Conservation (phyloP, 2,329 filamentous ascomycete species). For the Colletotrichum sublineola region DNA sequence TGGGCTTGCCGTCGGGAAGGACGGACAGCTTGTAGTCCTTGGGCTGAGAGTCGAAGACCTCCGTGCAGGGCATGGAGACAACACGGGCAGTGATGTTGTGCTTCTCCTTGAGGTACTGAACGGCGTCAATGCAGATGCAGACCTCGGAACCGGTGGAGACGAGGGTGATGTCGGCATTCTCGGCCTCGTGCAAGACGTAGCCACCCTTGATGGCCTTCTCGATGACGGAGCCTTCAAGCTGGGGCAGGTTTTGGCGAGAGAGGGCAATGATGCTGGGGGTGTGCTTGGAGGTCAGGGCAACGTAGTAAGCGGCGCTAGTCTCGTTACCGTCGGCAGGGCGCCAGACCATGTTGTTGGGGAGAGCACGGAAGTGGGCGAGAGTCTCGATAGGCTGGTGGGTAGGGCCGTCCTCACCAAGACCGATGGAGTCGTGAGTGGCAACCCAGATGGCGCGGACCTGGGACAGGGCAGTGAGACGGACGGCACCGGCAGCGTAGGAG, state of each 20-base stretch:
- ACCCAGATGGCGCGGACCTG: conserved; percentile 94
- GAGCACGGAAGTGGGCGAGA: conserved; percentile 96
- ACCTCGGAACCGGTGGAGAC: conserved; percentile 98
- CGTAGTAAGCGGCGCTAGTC: conserved; percentile 97
- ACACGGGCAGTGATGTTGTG: conserved; percentile 89
- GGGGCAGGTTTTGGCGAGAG: conserved; percentile 97
- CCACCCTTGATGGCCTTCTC: conserved; percentile 94
- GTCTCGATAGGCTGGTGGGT: conserved; percentile 99
- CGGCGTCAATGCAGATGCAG: conserved; percentile 90
- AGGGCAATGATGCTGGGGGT: conserved; percentile 95
- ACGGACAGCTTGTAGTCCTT: conserved; percentile 97
- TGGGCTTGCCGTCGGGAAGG: conserved; percentile 92
- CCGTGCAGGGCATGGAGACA: conserved; percentile 95
- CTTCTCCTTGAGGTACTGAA: conserved; percentile 91
- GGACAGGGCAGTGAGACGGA: conserved; percentile 93
- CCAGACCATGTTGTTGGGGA: conserved; percentile 99
- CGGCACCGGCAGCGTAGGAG: conserved; percentile 94
- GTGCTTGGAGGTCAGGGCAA: conserved; percentile 88
- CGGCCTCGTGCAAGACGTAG: conserved; percentile 88
- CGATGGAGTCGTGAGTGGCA: conserved; percentile 98
- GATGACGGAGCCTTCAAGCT: conserved; percentile 94
- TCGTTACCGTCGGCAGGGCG: conserved; percentile 98
- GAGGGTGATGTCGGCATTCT: conserved; percentile 88
- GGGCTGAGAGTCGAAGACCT: conserved; percentile 93
- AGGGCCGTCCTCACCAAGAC: conserved; percentile 97